Base-by-base conservation (phyloP, 495 filamentous ascomycete species). In the Tetracladium setigerum region DNA sequence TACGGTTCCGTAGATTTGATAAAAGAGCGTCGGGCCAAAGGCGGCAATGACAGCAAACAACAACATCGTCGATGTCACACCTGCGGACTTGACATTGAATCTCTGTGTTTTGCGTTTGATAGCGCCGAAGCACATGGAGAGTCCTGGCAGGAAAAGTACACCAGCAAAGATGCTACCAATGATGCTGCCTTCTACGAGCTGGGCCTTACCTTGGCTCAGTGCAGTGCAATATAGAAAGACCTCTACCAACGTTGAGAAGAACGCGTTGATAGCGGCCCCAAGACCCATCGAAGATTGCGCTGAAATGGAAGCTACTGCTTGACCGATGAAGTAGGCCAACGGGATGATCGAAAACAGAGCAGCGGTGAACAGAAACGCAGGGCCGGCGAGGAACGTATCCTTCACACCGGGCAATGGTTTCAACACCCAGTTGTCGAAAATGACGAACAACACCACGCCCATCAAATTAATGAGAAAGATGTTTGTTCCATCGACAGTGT, bases 201-300 rank as follows among this genome's bases (percentile, higher is more conserved):
- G 80, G 14, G 81, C 84, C 68, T 99, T 99, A 37, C 92, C 92
- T 60, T 99, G 81, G 15, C 83, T 87, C 34, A 99, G 75, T 18
- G 92, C 92, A 42, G 96, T 82, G 58, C 91, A 96, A 63, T 99
- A 99, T 42, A 99, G 82, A 67, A 91, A 99, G 11, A 99, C 92
- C 62, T 99, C 92, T 17, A 99, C 92, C 16, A 99, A 70, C 8
- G 92, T 99, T n/a, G 89, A 95, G 69, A 99, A 99, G 66, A 97
- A 95, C 30, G 92, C 92, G 52, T 99, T 99, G 67, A 97, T 89
- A 14, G 90, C 92, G 41, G 92, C 94, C 63, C 92, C 92, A 27
- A 99, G 73, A n/a, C 92, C 92, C 92, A 99, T 99, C n/a, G 89
- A 94, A 14, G 89, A 95, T 60, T 99, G 92, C 8, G 92, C 92